Base-by-base conservation (phyloP, 1,284 basidiomycete genomes). In the Hortiboletus rubellus region DNA sequence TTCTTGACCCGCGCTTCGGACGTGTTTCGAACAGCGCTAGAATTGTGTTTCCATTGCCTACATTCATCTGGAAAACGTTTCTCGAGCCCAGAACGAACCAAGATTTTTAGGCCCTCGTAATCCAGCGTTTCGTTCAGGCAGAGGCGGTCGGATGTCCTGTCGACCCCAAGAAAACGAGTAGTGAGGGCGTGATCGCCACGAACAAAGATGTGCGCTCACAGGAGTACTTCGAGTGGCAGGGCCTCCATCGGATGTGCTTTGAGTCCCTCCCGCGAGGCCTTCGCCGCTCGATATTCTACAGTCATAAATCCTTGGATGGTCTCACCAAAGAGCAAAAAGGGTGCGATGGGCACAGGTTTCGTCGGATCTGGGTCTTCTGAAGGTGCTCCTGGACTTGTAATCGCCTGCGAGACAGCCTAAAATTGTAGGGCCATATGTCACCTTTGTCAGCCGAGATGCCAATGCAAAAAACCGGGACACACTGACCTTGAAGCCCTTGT, bases 401-500 rank as follows among this genome's bases (percentile, higher is more conserved):
- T 66, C 7, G 40, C 46, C 2, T 17, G 49, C 2, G 63, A 68
- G 38, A 40, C 14, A 7, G 58, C 53, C 73, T 69, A 10, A 3
- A 34, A 37, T 43, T 27, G 15, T 18, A 31, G 2, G 30, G 9
- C 2, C 18, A 43, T 7, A 36, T 4, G 27, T 3, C 33, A 34
- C 3, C 15, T 7, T 33, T 27, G 7, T 63, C 36, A 55, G 45
- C 27, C 2, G 5, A 15, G 17, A 41, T 1, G 31, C 3, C 12
- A 17, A n/a, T 10, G 22, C n/a, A 18, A 2, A 40, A 18, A 30
- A 18, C 9, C 9, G 5, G 7, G 41, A 33, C 8, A 8, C 15
- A 52, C 33, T 37, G 14, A 81, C 82, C 61, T 68, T 67, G 55
- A 83, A 82, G 0, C 80, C 83, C 2, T 69, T 63, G 4, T 72